These are phyloP conservation scores for Aspergillus alliaceus DNA, from an alignment of 2,329 filamentous ascomycete genomes.

Conservation along the genomic window DNA sequence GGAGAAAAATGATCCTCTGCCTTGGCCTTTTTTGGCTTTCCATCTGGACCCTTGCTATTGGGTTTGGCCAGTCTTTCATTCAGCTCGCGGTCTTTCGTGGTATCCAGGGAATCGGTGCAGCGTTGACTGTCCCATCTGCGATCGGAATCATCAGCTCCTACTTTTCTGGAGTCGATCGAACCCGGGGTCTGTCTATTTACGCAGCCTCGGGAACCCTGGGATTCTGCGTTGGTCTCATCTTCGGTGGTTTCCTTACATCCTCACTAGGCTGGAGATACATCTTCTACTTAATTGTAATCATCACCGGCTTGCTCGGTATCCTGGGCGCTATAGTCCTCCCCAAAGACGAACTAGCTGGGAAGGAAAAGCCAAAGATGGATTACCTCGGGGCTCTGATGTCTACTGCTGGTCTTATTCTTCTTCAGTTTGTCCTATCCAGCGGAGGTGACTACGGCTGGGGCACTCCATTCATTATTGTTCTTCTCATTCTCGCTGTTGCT, in stretches of 20 bases:
- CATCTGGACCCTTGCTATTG: constrained; percentile 37
- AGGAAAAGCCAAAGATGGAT: constrained; percentile 39
- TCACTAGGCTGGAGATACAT: constrained; percentile 42
- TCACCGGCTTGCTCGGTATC: constrained; percentile 31
- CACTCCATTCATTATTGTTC: constrained; percentile 46
- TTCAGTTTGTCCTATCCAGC: constrained; percentile 48
- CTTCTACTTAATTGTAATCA: constrained; percentile 36
- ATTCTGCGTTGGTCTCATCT: constrained; percentile 42
- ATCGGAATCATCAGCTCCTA: constrained; percentile 49
- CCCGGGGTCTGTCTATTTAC: constrained; percentile 41
- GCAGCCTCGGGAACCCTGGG: constrained; percentile 41
- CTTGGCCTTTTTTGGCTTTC: constrained; percentile 38
- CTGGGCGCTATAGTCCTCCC: constrained; percentile 40
- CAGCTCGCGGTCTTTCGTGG: constrained; percentile 41
- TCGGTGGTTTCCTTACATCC: constrained; percentile 41
- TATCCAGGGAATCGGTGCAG: constrained; percentile 48
- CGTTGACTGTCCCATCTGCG: constrained; percentile 49
- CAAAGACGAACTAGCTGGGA: constrained; percentile 35
- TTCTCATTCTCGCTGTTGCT: constrained; percentile 40
- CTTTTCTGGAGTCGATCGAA: constrained; percentile 40
- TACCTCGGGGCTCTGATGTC: constrained; percentile 44
- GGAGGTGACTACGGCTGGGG: constrained; percentile 50
- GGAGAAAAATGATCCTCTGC: constrained; percentile 41
- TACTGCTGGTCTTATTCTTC: constrained; percentile 44
- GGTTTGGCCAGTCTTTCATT: constrained; percentile 45